Percentiles rank a stretch among this genome's conserved stretches.
Conservation (phyloP, 2,329 filamentous ascomycete genomes). For the Proliferodiscus dingleyae region DNA sequence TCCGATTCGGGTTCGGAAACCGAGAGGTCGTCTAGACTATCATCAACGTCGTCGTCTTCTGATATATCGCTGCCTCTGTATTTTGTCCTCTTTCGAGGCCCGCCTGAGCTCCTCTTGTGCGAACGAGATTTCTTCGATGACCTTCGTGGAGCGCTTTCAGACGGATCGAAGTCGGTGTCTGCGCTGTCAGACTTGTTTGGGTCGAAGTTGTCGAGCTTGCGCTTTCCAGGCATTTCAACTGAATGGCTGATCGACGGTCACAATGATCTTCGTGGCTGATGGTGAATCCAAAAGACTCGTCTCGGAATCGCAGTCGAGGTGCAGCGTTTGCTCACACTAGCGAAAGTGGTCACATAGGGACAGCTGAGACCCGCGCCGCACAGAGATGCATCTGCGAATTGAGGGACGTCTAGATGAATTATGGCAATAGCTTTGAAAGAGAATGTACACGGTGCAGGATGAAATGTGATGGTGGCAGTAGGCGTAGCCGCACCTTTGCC, state of each 20-base stretch:
- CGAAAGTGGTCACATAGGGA: not conserved
- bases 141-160: constrained; percentile 41
- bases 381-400: too few relatives aligned
- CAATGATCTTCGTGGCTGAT: not conserved
- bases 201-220: constrained; percentile 60
- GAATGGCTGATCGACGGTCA: not conserved
- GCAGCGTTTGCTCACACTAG: too few relatives aligned
- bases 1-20: constrained; percentile 41
- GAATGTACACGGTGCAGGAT: too few relatives aligned
- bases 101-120: constrained; percentile 24
- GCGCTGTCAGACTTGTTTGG: constrained; percentile 62
- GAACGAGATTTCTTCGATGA: constrained; percentile 37
- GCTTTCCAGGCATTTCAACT: constrained; percentile 30
- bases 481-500: too few relatives aligned
- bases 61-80: constrained; percentile 61
- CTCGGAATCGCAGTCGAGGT: too few relatives aligned
- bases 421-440: too few relatives aligned
- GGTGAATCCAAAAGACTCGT: too few relatives aligned
- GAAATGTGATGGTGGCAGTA: too few relatives aligned
- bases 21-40: constrained; percentile 46
- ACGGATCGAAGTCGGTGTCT: constrained; percentile 61
- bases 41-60: constrained; percentile 51
- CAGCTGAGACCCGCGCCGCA: too few relatives aligned
- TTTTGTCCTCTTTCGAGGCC: constrained; percentile 36
- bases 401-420: too few relatives aligned